Evolutionary conservation across 495 filamentous ascomycete species (phyloP), one percentile per base, ranked within the genome.

Genomic region (Penicillium coffeae): DNA sequence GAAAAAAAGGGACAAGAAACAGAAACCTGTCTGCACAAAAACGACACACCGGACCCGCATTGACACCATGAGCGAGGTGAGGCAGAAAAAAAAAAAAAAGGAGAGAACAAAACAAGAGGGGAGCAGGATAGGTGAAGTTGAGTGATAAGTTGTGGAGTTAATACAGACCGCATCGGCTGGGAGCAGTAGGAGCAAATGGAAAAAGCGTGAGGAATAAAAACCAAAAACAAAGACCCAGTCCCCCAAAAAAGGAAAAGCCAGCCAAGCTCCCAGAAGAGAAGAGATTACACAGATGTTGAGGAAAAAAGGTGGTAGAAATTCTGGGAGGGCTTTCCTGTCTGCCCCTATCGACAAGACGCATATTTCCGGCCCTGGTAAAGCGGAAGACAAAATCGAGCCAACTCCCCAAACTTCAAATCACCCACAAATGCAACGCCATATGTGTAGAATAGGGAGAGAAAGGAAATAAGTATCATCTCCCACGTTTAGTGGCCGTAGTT

Each of bases 401-500:
- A 47, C 49, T 49, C 51, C 48, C 27, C 48, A 43, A n/a, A 33
- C 58, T 60, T 63, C 62, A 54, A 48, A 63, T 66, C 63, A 65
- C 53, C 59, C 43, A 56, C 54, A 65, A 50, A 63, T 66, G 57
- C 55, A 71, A 69, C 60, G 65, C 64, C 62, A 63, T 68, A 53
- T 64, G 58, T 64, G 60, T 61, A 45, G 45, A 45, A 44, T 44
- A 46, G 36, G 45, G 51, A 51, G 35, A 51, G 19, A 33, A 35
- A 54, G 38, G 32, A 7, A 39, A 34, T 40, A 35, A 36, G 25
- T 30, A 15, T 25, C 14, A 55, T 58, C 48, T 45, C 25, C 48
- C 32, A 10, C 12, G 38, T 55, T 53, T 68, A 70, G 53, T 72
- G 67, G 47, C 65, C 67, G 49, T 90, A 89, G 71, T 88, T 88